phyloP scores from a whole-genome alignment of 2,329 filamentous ascomycete genomes.

The Akanthomyces lecanii region DNA sequence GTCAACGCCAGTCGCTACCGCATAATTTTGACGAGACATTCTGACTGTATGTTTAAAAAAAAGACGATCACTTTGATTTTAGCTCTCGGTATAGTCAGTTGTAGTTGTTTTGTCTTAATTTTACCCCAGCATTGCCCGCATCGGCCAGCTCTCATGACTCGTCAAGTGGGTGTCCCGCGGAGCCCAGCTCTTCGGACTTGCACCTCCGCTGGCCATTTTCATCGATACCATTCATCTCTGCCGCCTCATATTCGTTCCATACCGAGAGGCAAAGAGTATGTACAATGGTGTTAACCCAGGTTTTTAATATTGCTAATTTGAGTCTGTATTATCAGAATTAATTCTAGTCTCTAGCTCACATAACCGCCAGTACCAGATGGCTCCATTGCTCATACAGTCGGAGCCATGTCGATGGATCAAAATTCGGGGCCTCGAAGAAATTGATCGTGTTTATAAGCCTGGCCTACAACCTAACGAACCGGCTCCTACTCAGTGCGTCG shows the following conservation, averaged over 20 bases:
- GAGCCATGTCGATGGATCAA: not conserved
- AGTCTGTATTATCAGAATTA: slow-evolving; percentile 1
- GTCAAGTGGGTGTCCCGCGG: not conserved
- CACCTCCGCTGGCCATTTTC: not conserved
- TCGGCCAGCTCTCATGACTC: not conserved
- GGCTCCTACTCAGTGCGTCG: not conserved
- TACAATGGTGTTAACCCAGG: not conserved
- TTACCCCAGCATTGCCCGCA: not conserved
- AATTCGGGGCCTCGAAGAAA: not conserved
- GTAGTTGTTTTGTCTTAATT: not conserved
- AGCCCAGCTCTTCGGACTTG: not conserved
- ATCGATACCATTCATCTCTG: not conserved
- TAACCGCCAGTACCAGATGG: not conserved
- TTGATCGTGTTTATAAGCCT: not conserved
- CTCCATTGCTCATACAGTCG: not conserved
- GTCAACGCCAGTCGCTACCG: slow-evolving; percentile 28
- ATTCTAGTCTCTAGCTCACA: not conserved
- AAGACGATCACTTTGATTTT: not conserved
- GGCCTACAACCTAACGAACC: not conserved
- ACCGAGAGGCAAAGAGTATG: not conserved
- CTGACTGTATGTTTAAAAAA: not conserved
- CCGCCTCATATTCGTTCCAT: not conserved
- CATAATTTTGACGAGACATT: slow-evolving; percentile 1
- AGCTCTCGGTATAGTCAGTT: not conserved
- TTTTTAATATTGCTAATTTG: slow-evolving; percentile 6